phyloP scores from a whole-genome alignment of 2,329 filamentous ascomycete genomes.

The Aspergillus hiratsukae region DNA sequence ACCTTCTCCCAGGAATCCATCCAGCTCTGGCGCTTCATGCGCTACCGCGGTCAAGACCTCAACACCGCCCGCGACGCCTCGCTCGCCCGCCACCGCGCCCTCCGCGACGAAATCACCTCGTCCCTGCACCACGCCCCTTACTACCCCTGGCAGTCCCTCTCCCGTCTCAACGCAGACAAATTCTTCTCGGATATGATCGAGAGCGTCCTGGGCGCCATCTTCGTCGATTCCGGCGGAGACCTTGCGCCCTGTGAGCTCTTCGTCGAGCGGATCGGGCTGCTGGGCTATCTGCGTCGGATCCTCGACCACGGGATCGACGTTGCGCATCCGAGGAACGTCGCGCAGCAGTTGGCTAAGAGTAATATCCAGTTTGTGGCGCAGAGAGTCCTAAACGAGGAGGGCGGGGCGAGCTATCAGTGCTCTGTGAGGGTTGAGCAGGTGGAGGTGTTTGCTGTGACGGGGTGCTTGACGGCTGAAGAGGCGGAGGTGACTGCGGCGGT shows the following conservation, averaged over 20 bases:
- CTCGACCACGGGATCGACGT: conserved; percentile 54
- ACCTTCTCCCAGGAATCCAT: conserved; percentile 24
- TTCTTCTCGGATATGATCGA: conserved; percentile 83
- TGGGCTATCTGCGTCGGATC: conserved; percentile 59
- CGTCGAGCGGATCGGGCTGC: conserved; percentile 60
- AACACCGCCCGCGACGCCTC: conserved; percentile 13
- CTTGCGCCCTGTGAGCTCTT: conserved; percentile 58
- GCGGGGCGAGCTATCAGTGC: conserved; percentile 18
- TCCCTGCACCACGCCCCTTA: conserved; percentile 47
- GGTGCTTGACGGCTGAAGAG: conserved; percentile 25
- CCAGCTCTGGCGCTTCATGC: conserved; percentile 67
- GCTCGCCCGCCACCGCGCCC: conserved; percentile 42
- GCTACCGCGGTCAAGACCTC: conserved; percentile 28
- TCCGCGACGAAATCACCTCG: conserved; percentile 48
- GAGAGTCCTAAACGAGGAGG: conserved; percentile 10
- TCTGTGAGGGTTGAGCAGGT: conserved; percentile 11
- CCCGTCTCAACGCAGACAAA: conserved; percentile 64
- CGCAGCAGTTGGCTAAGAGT: conserved; percentile 54
- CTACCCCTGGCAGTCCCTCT: conserved; percentile 76
- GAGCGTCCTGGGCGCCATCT: conserved; percentile 73
- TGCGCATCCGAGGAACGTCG: conserved; percentile 61
- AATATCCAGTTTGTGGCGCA: conserved; percentile 15
- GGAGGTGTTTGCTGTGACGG: conserved; percentile 18
- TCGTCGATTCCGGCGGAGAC: conserved; percentile 67
- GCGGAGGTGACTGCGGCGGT: conserved; percentile 26